A percentile compares a stretch with the other conserved stretches of the same genome.
These are phyloP conservation scores for Aspergillus pseudotamarii DNA, from an alignment of 2,329 filamentous ascomycete species.

Conservation along the genomic window DNA sequence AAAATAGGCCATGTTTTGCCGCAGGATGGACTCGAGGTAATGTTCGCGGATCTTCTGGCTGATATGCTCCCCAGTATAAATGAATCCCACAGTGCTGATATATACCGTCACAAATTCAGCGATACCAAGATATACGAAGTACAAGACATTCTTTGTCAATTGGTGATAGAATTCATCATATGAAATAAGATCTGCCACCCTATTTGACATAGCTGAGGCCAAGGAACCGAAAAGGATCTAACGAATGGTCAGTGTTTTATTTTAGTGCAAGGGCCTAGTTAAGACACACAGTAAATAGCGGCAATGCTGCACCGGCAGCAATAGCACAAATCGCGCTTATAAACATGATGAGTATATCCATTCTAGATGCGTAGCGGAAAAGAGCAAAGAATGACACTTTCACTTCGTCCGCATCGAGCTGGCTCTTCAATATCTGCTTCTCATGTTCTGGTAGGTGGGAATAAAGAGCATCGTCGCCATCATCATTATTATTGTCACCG, in stretches of 20 bases:
- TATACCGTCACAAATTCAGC: slow-evolving; percentile 79
- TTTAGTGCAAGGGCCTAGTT: not conserved
- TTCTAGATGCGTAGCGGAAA: slow-evolving; percentile 70
- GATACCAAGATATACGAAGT: slow-evolving; percentile 83
- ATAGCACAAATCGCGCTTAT: slow-evolving; percentile 68
- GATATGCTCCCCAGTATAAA: slow-evolving; percentile 81
- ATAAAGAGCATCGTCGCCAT: slow-evolving; percentile 56
- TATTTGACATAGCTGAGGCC: slow-evolving; percentile 70
- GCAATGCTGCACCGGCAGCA: slow-evolving; percentile 72
- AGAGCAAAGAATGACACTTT: slow-evolving; percentile 67
- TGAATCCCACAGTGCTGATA: slow-evolving; percentile 82
- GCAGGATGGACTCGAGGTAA: slow-evolving; percentile 81
- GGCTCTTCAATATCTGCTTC: slow-evolving; percentile 66
- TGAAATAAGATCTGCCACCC: slow-evolving; percentile 54
- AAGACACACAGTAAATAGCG: slow-evolving; percentile 70
- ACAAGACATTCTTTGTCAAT: slow-evolving; percentile 69
- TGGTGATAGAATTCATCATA: slow-evolving; percentile 61
- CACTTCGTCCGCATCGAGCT: slow-evolving; percentile 66
- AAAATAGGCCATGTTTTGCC: slow-evolving; percentile 89
- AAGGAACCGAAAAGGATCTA: slow-evolving; percentile 73
- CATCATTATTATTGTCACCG: slow-evolving; percentile 38
- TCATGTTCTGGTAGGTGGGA: slow-evolving; percentile 67
- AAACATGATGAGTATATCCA: slow-evolving; percentile 65
- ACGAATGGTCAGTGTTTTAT: slow-evolving; percentile 10
- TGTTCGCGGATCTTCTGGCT: slow-evolving; percentile 76